Percentiles rank a stretch among this genome's conserved stretches.
These are phyloP conservation scores for Pseudogymnoascus sp. DNA, from an alignment of 2,329 filamentous ascomycete genomes.

Conservation along the genomic window DNA sequence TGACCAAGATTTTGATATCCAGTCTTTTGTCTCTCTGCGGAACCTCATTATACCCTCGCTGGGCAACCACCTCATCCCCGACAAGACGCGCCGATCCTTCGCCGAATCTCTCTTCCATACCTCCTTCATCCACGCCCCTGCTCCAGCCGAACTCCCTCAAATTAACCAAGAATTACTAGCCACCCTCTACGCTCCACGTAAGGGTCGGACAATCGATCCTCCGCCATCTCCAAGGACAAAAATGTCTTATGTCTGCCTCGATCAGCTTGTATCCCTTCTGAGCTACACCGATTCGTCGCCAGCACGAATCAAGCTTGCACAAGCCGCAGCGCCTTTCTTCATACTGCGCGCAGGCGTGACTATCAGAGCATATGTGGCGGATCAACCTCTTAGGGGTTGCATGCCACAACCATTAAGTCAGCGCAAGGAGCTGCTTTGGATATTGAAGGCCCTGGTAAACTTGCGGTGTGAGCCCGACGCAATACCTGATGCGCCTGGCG, in stretches of 20 bases:
- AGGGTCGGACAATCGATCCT: constrained; percentile 65
- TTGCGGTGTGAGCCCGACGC: constrained; percentile 63
- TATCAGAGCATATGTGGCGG: constrained; percentile 77
- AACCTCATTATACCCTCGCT: constrained; percentile 67
- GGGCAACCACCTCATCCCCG: constrained; percentile 56
- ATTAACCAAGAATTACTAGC: constrained; percentile 46
- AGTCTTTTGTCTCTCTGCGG: constrained; percentile 60
- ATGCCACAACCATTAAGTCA: constrained; percentile 85
- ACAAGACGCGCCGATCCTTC: constrained; percentile 60
- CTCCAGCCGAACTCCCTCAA: constrained; percentile 47
- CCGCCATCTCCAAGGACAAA: constrained; percentile 54
- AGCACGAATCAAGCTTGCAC: constrained; percentile 46
- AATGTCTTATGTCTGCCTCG: constrained; percentile 74
- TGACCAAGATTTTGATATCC: constrained; percentile 78
- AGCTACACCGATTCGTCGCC: constrained; percentile 38
- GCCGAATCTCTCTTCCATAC: constrained; percentile 69
- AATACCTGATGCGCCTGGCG: constrained; percentile 49
- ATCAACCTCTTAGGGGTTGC: constrained; percentile 79
- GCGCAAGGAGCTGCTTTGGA: constrained; percentile 66
- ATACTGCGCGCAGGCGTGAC: constrained; percentile 74
- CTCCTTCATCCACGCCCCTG: constrained; percentile 68
- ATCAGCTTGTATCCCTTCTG: constrained; percentile 68
- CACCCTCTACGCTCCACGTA: constrained; percentile 55
- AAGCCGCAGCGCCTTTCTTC: constrained; percentile 70
- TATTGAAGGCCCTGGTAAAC: constrained; percentile 57